Base-by-base conservation (phyloP, 202 grass and related monocot species). In the Brachypodium distachyon region DNA sequence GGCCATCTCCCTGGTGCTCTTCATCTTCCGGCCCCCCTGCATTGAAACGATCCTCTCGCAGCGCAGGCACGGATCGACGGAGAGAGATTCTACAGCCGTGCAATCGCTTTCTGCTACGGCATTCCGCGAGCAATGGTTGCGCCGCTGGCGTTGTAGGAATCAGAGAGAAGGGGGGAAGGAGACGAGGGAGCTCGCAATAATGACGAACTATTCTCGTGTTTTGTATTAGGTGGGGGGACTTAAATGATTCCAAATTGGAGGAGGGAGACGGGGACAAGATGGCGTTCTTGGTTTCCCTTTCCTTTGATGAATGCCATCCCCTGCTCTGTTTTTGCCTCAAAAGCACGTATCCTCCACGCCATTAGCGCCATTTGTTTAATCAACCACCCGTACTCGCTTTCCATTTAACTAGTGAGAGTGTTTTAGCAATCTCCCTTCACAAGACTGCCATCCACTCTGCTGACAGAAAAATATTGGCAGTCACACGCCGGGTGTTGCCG, bases 331-430 rank as follows among this genome's bases (percentile, higher is more conserved):
- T 88, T 84, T 88, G 81, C 86, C 86, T 84, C 62, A 70, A 76
- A 84, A 84, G 81, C 81, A 88, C 81, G 76, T 81, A 88, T 84
- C 81, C 76, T 72, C 81, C 76, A 80, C 68, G 37, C 46, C 54
- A n/a, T n/a, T 1, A 41, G 36, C 61, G 9, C 11, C 27, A 21
- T 69, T 71, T 76, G 70, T 81, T 72, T 80, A 88, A 28, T 9
- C 46, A 64, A 3, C 37, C 68, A 4, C 39, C 63, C 63, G 55
- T 71, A 71, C 70, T 50, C 14, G 12, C 61, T 84, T 80, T 64
- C 11, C n/a, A 38, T 41, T 88, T 76, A 88, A 71, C 43, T 65
- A 49, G 25, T 84, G 29, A 6, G 33, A 36, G 6, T 3, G 41
- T 68, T 39, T 47, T 38, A 69, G 50, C 70, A 44, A 0, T 21